Percentiles rank a stretch among this genome's conserved stretches.
These are phyloP conservation scores for Aspergillus clavatus DNA, from an alignment of 2,329 filamentous ascomycete genomes.

Conservation along the genomic window DNA sequence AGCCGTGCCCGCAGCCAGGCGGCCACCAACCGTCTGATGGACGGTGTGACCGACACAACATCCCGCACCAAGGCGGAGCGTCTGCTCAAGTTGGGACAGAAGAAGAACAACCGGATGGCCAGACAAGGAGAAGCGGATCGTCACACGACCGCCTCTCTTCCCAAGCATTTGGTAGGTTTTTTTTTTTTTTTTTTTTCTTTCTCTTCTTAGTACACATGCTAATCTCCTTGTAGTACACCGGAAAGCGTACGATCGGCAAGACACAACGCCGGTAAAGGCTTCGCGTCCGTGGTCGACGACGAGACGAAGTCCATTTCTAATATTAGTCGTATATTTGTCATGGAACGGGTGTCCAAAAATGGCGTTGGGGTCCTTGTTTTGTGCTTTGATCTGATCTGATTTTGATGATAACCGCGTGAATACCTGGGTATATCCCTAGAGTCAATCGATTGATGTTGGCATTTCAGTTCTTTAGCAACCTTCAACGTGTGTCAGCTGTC, in stretches of 20 bases:
- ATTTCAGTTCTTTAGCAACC: too few species aligned
- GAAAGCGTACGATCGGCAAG: slow-evolving; percentile 93
- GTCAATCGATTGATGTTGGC: neutral
- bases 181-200: slow-evolving; percentile 1
- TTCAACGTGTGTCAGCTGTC: too few species aligned
- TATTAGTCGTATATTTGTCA: slow-evolving; percentile 25
- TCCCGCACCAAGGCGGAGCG: slow-evolving; percentile 75
- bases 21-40: slow-evolving; percentile 44
- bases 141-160: slow-evolving; percentile 72
- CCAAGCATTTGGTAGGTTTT: slow-evolving; percentile 80
- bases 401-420: neutral
- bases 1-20: slow-evolving; percentile 59
- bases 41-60: slow-evolving; percentile 59
- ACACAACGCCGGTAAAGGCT: slow-evolving; percentile 48
- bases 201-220: neutral
- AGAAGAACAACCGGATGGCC: slow-evolving; percentile 98
- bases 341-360: slow-evolving; percentile 26
- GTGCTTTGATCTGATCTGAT: neutral
- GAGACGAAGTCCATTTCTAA: slow-evolving; percentile 28
- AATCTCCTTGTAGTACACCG: slow-evolving; percentile 58
- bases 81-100: slow-evolving; percentile 83
- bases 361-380: slow-evolving; percentile 20
- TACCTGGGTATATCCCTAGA: neutral
- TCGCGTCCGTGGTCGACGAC: slow-evolving; percentile 12
- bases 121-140: slow-evolving; percentile 95